These are phyloP conservation scores for Irpex sp. DNA, from an alignment of 1,284 basidiomycete genomes.

Conservation along the genomic window DNA sequence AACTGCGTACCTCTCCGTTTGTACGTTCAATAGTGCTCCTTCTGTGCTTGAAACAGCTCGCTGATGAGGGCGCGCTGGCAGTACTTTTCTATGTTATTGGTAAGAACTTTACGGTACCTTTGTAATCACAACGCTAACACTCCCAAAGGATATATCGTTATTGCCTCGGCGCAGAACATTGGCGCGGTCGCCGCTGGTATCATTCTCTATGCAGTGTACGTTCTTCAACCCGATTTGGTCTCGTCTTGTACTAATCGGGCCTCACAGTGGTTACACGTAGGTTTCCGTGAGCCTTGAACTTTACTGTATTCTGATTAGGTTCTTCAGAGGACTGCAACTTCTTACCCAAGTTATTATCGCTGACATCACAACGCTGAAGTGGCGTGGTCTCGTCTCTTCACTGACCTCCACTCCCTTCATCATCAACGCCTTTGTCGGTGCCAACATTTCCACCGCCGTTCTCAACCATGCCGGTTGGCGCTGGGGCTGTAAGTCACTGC, in stretches of 20 bases:
- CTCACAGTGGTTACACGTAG: constrained; percentile 30
- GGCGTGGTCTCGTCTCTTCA: constrained; percentile 70
- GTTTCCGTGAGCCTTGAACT: constrained; percentile 40
- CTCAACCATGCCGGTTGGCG: constrained; percentile 63
- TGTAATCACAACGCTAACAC: background rate
- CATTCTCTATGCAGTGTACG: constrained; percentile 52
- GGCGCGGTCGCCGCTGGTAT: constrained; percentile 35
- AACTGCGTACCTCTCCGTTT: constrained; percentile 57
- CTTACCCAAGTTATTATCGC: constrained; percentile 76
- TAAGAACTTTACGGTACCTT: constrained; percentile 13
- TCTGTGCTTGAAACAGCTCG: constrained; percentile 25
- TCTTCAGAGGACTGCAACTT: constrained; percentile 57
- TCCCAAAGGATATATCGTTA: constrained; percentile 55
- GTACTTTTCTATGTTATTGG: constrained; percentile 57
- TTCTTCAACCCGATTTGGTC: constrained; percentile 3
- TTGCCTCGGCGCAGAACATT: constrained; percentile 60
- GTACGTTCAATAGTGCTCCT: constrained; percentile 38
- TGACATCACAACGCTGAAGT: constrained; percentile 77
- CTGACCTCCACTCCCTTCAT: constrained; percentile 69
- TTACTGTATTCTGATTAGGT: background rate
- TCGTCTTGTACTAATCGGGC: background rate
- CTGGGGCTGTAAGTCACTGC: constrained; percentile 55
- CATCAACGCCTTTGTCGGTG: constrained; percentile 66
- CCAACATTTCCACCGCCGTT: constrained; percentile 61
- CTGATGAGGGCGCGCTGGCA: constrained; percentile 32